Percentiles rank a stretch among this genome's conserved stretches.
Evolutionary conservation across 495 filamentous ascomycete genomes (phyloP).

Genomic region (Lichina pygmaea): DNA sequence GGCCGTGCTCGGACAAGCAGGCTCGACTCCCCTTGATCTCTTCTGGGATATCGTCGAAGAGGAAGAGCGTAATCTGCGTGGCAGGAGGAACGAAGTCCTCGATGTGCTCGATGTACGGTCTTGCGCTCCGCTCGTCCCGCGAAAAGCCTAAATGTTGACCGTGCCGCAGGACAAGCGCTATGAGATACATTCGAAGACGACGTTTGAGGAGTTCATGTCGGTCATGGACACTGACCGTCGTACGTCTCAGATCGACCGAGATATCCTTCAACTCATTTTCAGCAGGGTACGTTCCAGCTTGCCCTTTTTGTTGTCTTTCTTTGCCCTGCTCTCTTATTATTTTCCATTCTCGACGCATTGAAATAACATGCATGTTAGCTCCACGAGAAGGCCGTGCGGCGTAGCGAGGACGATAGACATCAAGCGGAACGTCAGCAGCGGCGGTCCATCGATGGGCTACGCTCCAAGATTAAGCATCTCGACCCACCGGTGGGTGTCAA

Average conservation of each 20-base stretch:
- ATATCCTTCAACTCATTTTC: constrained; percentile 54
- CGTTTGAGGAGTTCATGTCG: constrained; percentile 59
- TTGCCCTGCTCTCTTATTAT: background rate
- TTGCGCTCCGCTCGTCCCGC: constrained; percentile 3
- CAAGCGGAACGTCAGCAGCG: constrained; percentile 67
- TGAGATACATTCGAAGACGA: constrained; percentile 65
- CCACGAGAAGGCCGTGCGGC: constrained; percentile 48
- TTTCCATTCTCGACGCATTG: background rate
- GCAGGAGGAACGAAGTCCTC: constrained; percentile 56
- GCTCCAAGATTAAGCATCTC: constrained; percentile 69
- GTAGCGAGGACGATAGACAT: constrained; percentile 63
- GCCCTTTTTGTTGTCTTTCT: background rate
- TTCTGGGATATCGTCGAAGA: constrained; percentile 96
- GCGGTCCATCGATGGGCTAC: constrained; percentile 57
- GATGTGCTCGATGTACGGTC: constrained; percentile 69
- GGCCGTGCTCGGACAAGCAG: constrained; percentile 61
- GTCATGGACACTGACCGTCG: constrained; percentile 60
- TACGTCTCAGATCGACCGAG: constrained; percentile 55
- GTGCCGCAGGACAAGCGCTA: constrained; percentile 52
- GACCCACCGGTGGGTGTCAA: constrained; percentile 53
- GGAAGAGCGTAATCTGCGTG: constrained; percentile 60
- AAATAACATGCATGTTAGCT: constrained; percentile 19
- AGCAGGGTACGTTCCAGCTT: constrained; percentile 24
- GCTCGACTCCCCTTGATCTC: constrained; percentile 76
- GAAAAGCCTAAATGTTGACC: constrained; percentile 4